Conservation (phyloP, 192 early-diverging fungal genomes). For the Rhizoclosmatium sp. region DNA sequence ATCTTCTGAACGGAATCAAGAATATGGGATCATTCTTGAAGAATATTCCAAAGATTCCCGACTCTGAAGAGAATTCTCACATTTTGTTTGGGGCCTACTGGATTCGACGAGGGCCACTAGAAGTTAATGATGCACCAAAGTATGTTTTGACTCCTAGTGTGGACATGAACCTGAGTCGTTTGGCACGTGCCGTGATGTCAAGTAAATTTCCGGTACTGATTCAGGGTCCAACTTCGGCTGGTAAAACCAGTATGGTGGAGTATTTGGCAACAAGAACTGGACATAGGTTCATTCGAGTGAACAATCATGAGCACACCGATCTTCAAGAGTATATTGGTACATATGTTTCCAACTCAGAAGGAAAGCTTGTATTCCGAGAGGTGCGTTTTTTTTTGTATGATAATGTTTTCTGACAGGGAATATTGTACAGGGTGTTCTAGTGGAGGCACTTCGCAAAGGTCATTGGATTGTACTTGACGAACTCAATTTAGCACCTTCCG, state of each 20-base stretch:
- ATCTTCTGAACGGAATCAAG: constrained; percentile 65
- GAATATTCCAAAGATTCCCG: constrained; percentile 61
- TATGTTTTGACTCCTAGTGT: constrained; percentile 94
- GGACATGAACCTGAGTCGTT: constrained; percentile 79
- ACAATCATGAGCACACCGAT: constrained; percentile 99
- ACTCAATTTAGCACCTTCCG: constrained; percentile 97
- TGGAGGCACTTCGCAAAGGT: constrained; percentile 91
- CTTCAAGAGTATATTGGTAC: constrained; percentile 97
- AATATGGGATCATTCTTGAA: constrained; percentile 62
- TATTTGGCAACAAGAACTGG: constrained; percentile 89
- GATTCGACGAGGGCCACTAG: constrained; percentile 69
- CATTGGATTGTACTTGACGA: constrained; percentile 99
- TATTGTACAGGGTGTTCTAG: constrained; percentile 76
- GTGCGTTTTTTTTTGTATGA: constrained; percentile 37
- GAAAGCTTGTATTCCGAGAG: constrained; percentile 92
- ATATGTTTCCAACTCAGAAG: constrained; percentile 83
- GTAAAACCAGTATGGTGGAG: constrained; percentile 98
- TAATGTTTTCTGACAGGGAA: not conserved
- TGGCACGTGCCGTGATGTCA: constrained; percentile 92
- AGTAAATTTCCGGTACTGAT: constrained; percentile 93
- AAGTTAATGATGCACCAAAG: constrained; percentile 32
- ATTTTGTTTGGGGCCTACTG: constrained; percentile 89
- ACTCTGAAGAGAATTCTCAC: constrained; percentile 36
- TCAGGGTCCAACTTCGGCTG: constrained; percentile 97
- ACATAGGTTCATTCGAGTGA: constrained; percentile 96